Conservation (phyloP, 345 rosid genomes). For the Clarkia xantiana region DNA sequence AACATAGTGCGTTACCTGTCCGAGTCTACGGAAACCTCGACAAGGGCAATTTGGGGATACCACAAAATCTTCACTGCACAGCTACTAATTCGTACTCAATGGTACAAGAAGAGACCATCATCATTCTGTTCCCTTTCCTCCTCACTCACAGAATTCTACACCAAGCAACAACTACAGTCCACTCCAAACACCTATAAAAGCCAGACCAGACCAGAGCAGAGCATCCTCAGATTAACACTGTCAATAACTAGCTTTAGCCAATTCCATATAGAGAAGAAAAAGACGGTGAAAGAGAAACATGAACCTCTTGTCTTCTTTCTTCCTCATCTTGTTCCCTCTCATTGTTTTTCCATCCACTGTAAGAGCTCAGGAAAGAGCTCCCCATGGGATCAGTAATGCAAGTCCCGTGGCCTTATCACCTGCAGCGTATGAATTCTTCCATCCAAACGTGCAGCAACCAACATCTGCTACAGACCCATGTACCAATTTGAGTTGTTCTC, state of each 20-base stretch:
- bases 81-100: too few species aligned
- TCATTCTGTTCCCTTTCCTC: conserved; percentile 39
- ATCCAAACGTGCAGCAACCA: conserved; percentile 33
- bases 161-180: conserved; percentile 34
- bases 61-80: too few species aligned
- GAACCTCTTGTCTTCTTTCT: conserved; percentile 8
- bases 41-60: conserved; percentile 1
- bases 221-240: background rate
- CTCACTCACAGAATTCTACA: conserved; percentile 24
- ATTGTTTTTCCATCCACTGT: conserved; percentile 21
- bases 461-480: conserved; percentile 16
- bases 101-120: conserved; percentile 9
- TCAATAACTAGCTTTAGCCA: conserved; percentile 6
- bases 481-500: conserved; percentile 30
- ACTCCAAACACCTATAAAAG: conserved; percentile 36
- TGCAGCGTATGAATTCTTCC: conserved; percentile 71
- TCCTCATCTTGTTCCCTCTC: conserved; percentile 24
- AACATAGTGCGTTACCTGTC: too few species aligned
- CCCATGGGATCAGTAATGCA: conserved; percentile 66
- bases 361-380: conserved; percentile 63
- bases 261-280: background rate
- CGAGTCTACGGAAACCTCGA: too few species aligned
- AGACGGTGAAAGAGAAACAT: background rate
- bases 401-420: conserved; percentile 67
- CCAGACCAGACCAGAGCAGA: conserved; percentile 10